phyloP scores from a whole-genome alignment of 352 stramenopile genomes.

The Phytopythium aichiense region DNA sequence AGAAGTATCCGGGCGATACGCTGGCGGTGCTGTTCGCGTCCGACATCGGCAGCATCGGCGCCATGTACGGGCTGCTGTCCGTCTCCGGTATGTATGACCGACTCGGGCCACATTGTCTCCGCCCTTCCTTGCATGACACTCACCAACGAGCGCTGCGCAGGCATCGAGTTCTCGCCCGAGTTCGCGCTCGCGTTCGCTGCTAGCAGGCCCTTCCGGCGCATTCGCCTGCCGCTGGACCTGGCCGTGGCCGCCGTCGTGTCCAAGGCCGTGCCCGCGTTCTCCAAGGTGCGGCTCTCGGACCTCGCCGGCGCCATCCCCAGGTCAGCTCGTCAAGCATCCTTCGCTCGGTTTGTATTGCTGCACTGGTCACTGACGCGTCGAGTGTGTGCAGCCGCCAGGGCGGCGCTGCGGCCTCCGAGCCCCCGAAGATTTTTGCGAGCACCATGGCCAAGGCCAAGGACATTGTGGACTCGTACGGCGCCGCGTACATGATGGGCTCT shows the following conservation, averaged over 20 bases:
- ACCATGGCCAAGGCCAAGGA: constrained; percentile 65
- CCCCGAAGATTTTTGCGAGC: constrained; percentile 44
- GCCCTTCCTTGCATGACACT: constrained; percentile 3
- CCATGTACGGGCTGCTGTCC: constrained; percentile 71
- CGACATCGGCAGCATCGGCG: constrained; percentile 77
- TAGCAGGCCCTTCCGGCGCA: constrained; percentile 75
- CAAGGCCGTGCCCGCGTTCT: constrained; percentile 70
- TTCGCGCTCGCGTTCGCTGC: constrained; percentile 83
- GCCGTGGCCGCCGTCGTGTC: constrained; percentile 58
- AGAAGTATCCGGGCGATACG: constrained; percentile 65
- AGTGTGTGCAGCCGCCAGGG: neutral
- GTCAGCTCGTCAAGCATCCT: constrained; percentile 21
- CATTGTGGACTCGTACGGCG: constrained; percentile 84
- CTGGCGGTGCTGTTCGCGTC: constrained; percentile 75
- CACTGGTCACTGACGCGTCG: neutral
- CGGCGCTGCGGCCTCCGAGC: constrained; percentile 7
- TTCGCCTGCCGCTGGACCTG: constrained; percentile 77
- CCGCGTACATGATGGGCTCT: constrained; percentile 87
- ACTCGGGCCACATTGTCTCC: neutral
- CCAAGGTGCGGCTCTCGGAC: constrained; percentile 65
- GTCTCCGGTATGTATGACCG: constrained; percentile 38
- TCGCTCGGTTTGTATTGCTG: neutral
- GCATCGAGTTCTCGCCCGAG: constrained; percentile 75
- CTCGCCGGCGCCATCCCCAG: constrained; percentile 50
- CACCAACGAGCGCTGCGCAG: constrained; percentile 10